Conservation (phyloP, 306 rosid species). For the Hippophae gyantsensis region DNA sequence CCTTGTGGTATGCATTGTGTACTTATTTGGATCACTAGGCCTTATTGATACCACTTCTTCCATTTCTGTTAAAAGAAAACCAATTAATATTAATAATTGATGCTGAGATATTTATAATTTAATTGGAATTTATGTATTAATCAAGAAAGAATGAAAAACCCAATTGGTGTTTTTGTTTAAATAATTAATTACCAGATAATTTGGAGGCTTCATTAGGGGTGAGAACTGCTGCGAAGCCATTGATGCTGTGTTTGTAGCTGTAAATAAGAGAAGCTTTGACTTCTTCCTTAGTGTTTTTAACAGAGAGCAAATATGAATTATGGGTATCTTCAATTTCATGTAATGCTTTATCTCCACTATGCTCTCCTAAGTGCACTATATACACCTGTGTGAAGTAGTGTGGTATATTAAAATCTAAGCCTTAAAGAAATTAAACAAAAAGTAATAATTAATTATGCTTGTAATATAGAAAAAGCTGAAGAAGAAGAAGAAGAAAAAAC, state of each 20-base stretch:
- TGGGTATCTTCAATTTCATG: constrained; percentile 44
- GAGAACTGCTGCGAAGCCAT: constrained; percentile 84
- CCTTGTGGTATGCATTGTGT: constrained; percentile 30
- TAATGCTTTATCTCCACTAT: constrained; percentile 27
- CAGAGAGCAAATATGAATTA: constrained; percentile 44
- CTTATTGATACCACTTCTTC: constrained; percentile 23
- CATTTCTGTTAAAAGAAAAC: neutral
- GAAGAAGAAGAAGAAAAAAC: too few relatives aligned
- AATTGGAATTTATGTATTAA: too few relatives aligned
- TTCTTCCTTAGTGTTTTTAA: constrained; percentile 44
- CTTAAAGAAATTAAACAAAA: neutral
- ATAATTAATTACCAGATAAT: constrained; percentile 30
- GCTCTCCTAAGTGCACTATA: constrained; percentile 43
- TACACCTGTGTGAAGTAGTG: constrained; percentile 30
- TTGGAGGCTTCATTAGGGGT: constrained; percentile 42
- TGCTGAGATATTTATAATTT: too few relatives aligned
- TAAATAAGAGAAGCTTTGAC: constrained; percentile 53
- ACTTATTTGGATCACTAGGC: constrained; percentile 21
- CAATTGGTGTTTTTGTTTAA: too few relatives aligned
- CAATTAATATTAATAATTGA: neutral
- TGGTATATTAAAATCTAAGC: neutral
- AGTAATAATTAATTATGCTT: neutral
- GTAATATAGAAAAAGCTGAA: neutral
- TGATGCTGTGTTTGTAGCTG: constrained; percentile 65
- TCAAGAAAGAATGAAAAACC: too few relatives aligned